Evolutionary conservation across 2,329 filamentous ascomycete species (phyloP).

Genomic region (Xylariaceae sp.): DNA sequence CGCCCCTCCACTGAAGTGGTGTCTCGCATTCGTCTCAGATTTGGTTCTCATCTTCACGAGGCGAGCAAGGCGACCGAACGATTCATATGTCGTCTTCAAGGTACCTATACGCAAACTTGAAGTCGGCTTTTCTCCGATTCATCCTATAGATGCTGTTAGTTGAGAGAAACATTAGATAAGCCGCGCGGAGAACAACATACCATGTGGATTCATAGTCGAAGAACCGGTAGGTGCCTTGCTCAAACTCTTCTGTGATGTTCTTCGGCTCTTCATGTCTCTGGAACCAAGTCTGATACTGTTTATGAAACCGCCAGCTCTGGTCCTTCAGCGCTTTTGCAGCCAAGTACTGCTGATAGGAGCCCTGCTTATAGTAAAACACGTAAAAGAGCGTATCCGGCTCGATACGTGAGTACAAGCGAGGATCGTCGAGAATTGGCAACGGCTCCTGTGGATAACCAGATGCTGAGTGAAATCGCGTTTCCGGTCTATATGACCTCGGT

Average conservation of each 20-base stretch:
- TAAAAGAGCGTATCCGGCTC: conserved; percentile 98
- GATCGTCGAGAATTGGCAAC: conserved; percentile 90
- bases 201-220: conserved; percentile 99
- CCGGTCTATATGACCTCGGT: conserved; percentile 82
- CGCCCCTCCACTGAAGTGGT: neutral
- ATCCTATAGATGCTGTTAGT: conserved; percentile 68
- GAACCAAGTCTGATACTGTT: conserved; percentile 99
- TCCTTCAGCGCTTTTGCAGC: conserved; percentile 97
- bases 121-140: conserved; percentile 97
- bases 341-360: conserved; percentile 92
- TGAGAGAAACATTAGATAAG: neutral
- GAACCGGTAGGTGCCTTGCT: conserved; percentile 98
- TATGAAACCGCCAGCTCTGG: conserved; percentile 98
- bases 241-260: conserved; percentile 97
- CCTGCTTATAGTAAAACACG: conserved; percentile 98
- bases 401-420: conserved; percentile 83
- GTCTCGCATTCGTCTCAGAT: neutral
- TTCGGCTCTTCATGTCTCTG: conserved; percentile 98
- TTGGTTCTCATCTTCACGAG: conserved; percentile 3
- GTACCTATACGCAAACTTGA: conserved; percentile 98
- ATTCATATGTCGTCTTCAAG: conserved; percentile 84
- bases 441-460: conserved; percentile 92
- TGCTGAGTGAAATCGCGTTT: conserved; percentile 75
- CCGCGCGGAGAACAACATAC: conserved; percentile 60
- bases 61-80: conserved; percentile 51